Conservation (phyloP, 768 basidiomycete species). For the Russula dissimulans region DNA sequence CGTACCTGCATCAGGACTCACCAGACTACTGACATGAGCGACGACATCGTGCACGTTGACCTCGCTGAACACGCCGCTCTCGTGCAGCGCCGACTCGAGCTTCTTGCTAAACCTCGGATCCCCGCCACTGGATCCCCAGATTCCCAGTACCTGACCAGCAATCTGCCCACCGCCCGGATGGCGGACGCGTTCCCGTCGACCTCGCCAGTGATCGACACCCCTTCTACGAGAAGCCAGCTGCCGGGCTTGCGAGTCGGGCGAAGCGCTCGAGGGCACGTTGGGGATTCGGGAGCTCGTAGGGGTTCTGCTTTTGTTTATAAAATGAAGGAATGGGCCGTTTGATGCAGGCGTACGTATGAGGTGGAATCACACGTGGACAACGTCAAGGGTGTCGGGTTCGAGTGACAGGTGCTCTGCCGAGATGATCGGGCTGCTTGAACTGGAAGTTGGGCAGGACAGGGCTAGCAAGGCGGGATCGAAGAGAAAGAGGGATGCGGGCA, state of each 20-base stretch:
- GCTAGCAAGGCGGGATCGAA: neutral
- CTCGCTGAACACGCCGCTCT: neutral
- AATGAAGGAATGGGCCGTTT: neutral
- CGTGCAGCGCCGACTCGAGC: neutral
- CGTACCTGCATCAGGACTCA: neutral
- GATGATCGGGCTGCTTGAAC: conserved; percentile 19
- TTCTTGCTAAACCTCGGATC: neutral
- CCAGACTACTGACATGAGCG: neutral
- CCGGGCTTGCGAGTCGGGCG: conserved; percentile 20
- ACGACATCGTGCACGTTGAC: conserved; percentile 6
- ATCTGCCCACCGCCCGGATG: neutral
- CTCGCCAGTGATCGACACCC: conserved; percentile 3
- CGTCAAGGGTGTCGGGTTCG: conserved; percentile 20
- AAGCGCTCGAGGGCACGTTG: conserved; percentile 17
- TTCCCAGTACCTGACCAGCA: conserved; percentile 1
- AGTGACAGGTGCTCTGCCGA: conserved; percentile 18
- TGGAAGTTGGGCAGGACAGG: conserved; percentile 20
- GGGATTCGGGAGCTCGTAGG: conserved; percentile 19
- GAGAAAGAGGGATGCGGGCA: neutral
- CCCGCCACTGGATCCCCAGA: neutral
- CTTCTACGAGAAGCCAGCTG: conserved; percentile 24
- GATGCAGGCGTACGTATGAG: conserved; percentile 17
- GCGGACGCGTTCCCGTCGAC: neutral
- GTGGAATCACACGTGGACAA: conserved; percentile 22
- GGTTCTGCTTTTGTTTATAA: too few relatives aligned